These are phyloP conservation scores for Coemansia sp. DNA, from an alignment of 192 early-diverging fungal genomes.

Conservation along the genomic window DNA sequence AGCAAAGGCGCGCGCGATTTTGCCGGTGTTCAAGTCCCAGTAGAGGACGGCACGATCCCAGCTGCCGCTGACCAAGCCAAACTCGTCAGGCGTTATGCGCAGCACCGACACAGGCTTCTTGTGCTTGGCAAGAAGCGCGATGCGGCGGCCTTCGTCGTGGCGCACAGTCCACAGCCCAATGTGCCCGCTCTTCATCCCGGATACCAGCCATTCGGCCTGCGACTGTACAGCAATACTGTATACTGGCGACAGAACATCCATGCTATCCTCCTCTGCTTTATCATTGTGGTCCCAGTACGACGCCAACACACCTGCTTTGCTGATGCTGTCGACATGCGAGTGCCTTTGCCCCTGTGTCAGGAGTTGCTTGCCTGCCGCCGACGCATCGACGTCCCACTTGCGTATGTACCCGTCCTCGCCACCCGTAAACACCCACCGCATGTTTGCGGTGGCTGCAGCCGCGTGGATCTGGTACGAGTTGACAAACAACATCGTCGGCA, in stretches of 20 bases:
- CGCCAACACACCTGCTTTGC: constrained; percentile 56
- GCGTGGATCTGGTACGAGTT: constrained; percentile 64
- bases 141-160: constrained; percentile 92
- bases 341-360: constrained; percentile 88
- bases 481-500: constrained; percentile 42
- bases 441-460: constrained; percentile 65
- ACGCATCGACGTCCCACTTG: constrained; percentile 88
- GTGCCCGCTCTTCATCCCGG: constrained; percentile 74
- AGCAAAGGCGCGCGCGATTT: constrained; percentile 63
- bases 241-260: constrained; percentile 80
- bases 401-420: constrained; percentile 94
- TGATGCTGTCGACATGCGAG: constrained; percentile 81
- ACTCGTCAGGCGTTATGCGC: constrained; percentile 78
- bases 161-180: constrained; percentile 87
- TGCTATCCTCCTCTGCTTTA: constrained; percentile 15
- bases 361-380: constrained; percentile 76
- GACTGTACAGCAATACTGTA: constrained; percentile 93
- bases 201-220: constrained; percentile 81
- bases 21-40: constrained; percentile 86
- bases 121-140: constrained; percentile 80
- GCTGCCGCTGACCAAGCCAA: constrained; percentile 83
- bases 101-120: constrained; percentile 81
- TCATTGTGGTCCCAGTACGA: constrained; percentile 56
- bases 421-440: constrained; percentile 81
- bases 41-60: constrained; percentile 86